A percentile compares a stretch with the other conserved stretches of the same genome.
Evolutionary conservation across 805 yeast species (phyloP).

Genomic region (Dipodascus albidus): DNA sequence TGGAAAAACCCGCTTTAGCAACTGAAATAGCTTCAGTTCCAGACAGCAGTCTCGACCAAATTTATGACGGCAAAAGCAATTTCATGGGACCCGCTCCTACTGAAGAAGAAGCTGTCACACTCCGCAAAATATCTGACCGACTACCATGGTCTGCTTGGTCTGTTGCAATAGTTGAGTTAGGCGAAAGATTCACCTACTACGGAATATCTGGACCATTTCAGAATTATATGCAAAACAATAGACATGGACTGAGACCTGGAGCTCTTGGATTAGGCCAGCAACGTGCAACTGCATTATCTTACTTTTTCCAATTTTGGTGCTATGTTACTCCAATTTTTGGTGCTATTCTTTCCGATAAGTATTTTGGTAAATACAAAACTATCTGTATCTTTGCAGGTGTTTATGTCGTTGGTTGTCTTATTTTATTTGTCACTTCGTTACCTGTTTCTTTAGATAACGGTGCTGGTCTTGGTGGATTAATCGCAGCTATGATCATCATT

Average conservation of each 20-base stretch:
- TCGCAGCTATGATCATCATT: constrained; percentile 43
- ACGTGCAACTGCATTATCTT: constrained; percentile 61
- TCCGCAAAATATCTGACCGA: constrained; percentile 39
- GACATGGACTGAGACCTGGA: constrained; percentile 31
- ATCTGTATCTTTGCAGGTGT: constrained; percentile 48
- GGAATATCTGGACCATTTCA: constrained; percentile 68
- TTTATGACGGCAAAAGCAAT: not conserved
- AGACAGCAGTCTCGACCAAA: not conserved
- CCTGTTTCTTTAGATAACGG: constrained; percentile 41
- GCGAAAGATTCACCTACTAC: constrained; percentile 74
- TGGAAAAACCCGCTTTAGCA: not conserved
- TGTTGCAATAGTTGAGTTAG: constrained; percentile 60
- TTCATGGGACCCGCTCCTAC: constrained; percentile 31
- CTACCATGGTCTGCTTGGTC: constrained; percentile 48
- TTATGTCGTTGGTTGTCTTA: constrained; percentile 49
- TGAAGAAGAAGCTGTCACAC: constrained; percentile 38
- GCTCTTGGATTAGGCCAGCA: constrained; percentile 47
- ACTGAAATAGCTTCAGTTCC: not conserved
- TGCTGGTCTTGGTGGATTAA: constrained; percentile 53
- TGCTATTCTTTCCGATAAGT: constrained; percentile 65
- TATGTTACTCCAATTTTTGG: constrained; percentile 70
- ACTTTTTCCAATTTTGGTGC: constrained; percentile 74
- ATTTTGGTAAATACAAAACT: constrained; percentile 60
- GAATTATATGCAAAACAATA: constrained; percentile 52
- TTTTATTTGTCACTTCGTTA: constrained; percentile 58